Conservation (phyloP, 495 filamentous ascomycete genomes). For the Penicillium cinerascens region DNA sequence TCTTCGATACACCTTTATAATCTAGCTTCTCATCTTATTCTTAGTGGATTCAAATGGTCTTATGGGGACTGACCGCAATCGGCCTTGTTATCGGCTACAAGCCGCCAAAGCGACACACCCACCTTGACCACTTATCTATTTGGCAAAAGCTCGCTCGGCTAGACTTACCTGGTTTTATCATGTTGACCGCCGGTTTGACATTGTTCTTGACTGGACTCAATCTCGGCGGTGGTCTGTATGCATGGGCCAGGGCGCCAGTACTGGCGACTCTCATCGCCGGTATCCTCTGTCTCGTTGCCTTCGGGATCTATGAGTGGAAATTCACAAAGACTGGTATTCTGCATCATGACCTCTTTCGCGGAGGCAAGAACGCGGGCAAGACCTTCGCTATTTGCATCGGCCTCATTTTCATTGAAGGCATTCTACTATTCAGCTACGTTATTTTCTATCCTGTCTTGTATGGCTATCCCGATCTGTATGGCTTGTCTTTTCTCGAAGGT, state of each 20-base stretch:
- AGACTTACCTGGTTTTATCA: conserved; percentile 2
- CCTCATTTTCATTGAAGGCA: conserved; percentile 13
- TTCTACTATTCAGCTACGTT: conserved; percentile 7
- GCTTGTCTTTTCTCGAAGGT: background rate
- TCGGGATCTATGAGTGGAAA: conserved; percentile 12
- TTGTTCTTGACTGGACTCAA: conserved; percentile 10
- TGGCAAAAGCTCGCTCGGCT: conserved; percentile 10
- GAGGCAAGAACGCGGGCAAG: background rate
- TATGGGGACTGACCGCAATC: conserved; percentile 12
- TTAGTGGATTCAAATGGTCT: conserved; percentile 12
- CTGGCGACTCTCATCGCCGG: conserved; percentile 5
- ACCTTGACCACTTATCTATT: conserved; percentile 8
- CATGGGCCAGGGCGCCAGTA: conserved; percentile 2
- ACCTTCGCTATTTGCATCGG: conserved; percentile 10
- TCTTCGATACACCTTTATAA: no score
- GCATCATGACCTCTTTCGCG: conserved; percentile 12
- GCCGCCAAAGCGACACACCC: conserved; percentile 9
- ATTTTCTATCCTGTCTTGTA: conserved; percentile 11
- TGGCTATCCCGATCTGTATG: background rate
- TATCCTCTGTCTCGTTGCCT: background rate
- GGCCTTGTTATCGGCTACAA: conserved; percentile 10
- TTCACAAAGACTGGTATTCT: conserved; percentile 10
- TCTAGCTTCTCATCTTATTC: no score
- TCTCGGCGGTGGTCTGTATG: conserved; percentile 6
- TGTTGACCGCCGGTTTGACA: conserved; percentile 6